These are phyloP conservation scores for Paecilomyces formosus DNA, from an alignment of 2,329 filamentous ascomycete species.

Conservation along the genomic window DNA sequence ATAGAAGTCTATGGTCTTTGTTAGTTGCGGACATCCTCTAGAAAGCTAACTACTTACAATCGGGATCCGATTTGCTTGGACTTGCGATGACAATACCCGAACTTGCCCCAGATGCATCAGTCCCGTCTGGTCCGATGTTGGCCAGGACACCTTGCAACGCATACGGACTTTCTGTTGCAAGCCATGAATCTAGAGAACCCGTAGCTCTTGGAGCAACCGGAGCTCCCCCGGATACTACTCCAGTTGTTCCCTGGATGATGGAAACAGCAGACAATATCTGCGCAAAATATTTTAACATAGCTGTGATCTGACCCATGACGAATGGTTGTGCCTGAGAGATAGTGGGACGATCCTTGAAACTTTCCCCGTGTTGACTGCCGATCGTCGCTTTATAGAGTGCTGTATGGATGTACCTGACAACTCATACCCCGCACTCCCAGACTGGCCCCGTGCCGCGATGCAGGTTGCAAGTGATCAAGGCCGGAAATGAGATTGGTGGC, in stretches of 20 bases:
- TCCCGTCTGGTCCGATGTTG: slow-evolving; percentile 50
- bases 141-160: slow-evolving; percentile 48
- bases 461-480: not conserved
- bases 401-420: not conserved
- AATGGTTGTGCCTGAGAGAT: not conserved
- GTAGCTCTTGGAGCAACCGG: slow-evolving; percentile 6
- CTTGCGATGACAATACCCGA: slow-evolving; percentile 50
- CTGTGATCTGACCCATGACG: not conserved
- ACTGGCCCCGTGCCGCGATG: not conserved
- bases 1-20: slow-evolving; percentile 54
- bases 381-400: not conserved
- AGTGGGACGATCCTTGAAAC: not conserved
- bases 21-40: not conserved
- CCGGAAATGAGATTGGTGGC: not conserved
- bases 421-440: not conserved
- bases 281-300: not conserved
- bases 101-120: slow-evolving; percentile 40
- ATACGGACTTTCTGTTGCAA: slow-evolving; percentile 39
- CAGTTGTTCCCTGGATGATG: not conserved
- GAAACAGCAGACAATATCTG: not conserved
- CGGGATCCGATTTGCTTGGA: slow-evolving; percentile 47
- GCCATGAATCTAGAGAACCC: slow-evolving; percentile 24
- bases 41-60: slow-evolving; percentile 36
- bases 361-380: not conserved
- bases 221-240: not conserved